phyloP scores from a whole-genome alignment of 805 yeast genomes.

The Suhomyces canberraensis region DNA sequence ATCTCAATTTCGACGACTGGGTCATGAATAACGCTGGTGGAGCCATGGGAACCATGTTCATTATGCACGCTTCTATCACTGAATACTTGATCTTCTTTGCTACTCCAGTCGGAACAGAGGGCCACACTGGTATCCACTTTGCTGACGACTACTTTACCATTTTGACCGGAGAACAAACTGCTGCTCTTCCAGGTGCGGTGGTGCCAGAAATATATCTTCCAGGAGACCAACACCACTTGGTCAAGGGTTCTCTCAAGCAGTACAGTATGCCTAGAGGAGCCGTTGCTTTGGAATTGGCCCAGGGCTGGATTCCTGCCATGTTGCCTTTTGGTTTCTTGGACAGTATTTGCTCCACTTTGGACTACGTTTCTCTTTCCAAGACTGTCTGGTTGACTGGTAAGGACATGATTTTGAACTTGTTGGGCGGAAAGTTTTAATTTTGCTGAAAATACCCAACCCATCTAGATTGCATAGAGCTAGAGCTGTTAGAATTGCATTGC shows the following conservation, averaged over 20 bases:
- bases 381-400: conserved; percentile 74
- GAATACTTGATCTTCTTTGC: conserved; percentile 95
- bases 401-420: conserved; percentile 70
- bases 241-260: conserved; percentile 74
- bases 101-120: conserved; percentile 90
- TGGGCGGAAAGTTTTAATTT: conserved; percentile 66
- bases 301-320: conserved; percentile 99
- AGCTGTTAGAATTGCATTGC: no score
- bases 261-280: conserved; percentile 79
- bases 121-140: conserved; percentile 92
- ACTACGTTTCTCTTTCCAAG: conserved; percentile 60
- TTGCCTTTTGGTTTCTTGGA: conserved; percentile 92
- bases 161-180: conserved; percentile 71
- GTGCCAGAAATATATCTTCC: conserved; percentile 73
- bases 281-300: conserved; percentile 92
- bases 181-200: conserved; percentile 64
- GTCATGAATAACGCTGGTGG: conserved; percentile 97
- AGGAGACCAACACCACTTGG: conserved; percentile 82
- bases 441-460: not conserved
- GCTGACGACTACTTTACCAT: conserved; percentile 98
- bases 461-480: no score
- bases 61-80: conserved; percentile 88
- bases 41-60: conserved; percentile 96
- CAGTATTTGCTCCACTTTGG: conserved; percentile 75
- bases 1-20: conserved; percentile 79